Evolutionary conservation across 164 flowering plant species (phyloP).

Genomic region (Vitis vinifera): DNA sequence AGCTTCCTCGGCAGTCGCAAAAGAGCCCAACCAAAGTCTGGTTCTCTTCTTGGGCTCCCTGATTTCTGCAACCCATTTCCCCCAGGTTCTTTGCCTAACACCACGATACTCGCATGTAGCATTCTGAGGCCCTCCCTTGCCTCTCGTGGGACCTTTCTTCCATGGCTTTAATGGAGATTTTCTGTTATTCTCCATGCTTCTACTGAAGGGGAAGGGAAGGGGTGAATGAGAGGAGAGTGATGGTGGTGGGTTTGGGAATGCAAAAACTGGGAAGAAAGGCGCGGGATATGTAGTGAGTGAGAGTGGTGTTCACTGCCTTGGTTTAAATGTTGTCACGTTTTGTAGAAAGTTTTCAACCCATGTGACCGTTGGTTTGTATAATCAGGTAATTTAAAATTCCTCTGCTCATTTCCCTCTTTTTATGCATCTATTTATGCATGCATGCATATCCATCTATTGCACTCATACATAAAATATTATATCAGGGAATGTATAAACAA

Average conservation of each 20-base stretch:
- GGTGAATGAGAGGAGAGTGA: conserved; percentile 12
- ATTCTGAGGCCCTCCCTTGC: conserved; percentile 97
- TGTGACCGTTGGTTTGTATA: conserved; percentile 65
- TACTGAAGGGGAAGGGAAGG: background rate
- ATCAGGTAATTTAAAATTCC: background rate
- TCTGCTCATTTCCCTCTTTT: background rate
- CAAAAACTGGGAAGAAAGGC: conserved; percentile 18
- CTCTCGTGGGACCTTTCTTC: conserved; percentile 96
- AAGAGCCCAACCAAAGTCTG: conserved; percentile 94
- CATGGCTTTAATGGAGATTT: conserved; percentile 71
- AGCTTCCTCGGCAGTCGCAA: conserved; percentile 95
- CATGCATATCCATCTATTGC: background rate
- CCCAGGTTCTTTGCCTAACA: conserved; percentile 96
- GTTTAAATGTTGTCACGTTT: conserved; percentile 85
- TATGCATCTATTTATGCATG: background rate
- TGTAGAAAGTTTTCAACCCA: conserved; percentile 36
- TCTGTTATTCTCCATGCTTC: conserved; percentile 59
- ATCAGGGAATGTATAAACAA: no score
- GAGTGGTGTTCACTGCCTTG: conserved; percentile 24
- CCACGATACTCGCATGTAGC: conserved; percentile 89
- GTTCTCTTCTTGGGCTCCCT: conserved; percentile 97
- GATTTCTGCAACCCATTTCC: conserved; percentile 99
- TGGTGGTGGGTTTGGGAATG: conserved; percentile 14
- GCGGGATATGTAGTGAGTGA: conserved; percentile 56
- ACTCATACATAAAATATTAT: no score